Evolutionary conservation across 163 green algal species (phyloP).

Genomic region (Volvox carteri): DNA sequence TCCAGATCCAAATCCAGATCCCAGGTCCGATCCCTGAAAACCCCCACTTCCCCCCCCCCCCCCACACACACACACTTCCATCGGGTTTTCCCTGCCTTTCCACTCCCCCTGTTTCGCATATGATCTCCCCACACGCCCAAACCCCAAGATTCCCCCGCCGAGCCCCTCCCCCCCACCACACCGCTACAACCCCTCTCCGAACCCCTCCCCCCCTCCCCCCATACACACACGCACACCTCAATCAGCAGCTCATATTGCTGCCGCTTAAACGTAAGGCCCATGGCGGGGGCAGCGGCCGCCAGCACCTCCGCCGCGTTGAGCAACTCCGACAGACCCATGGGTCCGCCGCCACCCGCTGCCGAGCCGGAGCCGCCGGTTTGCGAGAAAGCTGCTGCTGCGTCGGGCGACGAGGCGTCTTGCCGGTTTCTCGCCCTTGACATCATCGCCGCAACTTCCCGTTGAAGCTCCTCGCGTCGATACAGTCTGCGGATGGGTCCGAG

Average conservation of each 20-base stretch:
- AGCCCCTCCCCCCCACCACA: neutral
- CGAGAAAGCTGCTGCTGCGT: too few relatives aligned
- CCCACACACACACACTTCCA: too few relatives aligned
- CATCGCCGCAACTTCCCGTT: neutral
- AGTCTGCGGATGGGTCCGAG: neutral
- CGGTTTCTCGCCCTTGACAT: neutral
- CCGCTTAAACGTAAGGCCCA: constrained; percentile 23
- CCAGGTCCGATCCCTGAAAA: neutral
- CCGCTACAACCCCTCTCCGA: neutral
- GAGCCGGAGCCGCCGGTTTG: neutral
- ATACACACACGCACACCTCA: too few relatives aligned
- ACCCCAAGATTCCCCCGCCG: neutral
- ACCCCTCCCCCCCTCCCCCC: neutral
- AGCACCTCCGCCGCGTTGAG: constrained; percentile 20
- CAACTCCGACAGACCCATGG: constrained; percentile 18
- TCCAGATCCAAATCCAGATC: too few relatives aligned
- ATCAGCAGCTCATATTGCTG: constrained; percentile 26
- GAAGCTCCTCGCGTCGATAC: neutral
- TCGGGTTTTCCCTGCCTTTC: neutral
- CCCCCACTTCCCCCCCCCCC: neutral
- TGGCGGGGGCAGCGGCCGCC: constrained; percentile 3
- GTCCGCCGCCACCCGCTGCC: neutral
- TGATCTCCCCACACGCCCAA: too few relatives aligned
- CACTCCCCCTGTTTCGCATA: too few relatives aligned
- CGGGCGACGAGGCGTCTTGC: too few relatives aligned